Evolutionary conservation across 768 basidiomycete species (phyloP).

Genomic region (Naganishia vaughanmartiniae): DNA sequence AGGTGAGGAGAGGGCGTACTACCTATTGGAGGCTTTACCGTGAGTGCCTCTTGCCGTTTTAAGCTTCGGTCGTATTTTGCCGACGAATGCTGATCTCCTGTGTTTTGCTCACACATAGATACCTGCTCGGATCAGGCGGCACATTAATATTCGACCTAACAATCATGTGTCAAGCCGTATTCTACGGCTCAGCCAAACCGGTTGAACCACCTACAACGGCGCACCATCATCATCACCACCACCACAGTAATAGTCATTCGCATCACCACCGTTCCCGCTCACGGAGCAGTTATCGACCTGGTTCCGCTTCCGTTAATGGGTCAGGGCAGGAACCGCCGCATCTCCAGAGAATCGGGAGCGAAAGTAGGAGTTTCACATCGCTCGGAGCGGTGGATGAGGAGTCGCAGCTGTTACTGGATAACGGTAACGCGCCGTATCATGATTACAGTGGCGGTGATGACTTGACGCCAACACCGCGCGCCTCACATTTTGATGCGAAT

Average conservation of each 20-base stretch:
- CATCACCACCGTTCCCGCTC: conserved; percentile 22
- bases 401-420: conserved; percentile 5
- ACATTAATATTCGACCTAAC: conserved; percentile 90
- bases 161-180: conserved; percentile 78
- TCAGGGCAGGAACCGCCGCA: neutral
- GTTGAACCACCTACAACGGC: conserved; percentile 6
- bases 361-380: conserved; percentile 15
- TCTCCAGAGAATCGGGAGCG: conserved; percentile 5
- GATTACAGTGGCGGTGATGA: neutral
- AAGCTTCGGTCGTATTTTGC: neutral
- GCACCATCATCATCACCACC: conserved; percentile 13
- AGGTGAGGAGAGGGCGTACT: conserved; percentile 64
- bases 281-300: conserved; percentile 8
- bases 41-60: conserved; percentile 54
- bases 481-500: no score
- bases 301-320: neutral
- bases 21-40: conserved; percentile 79
- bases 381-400: conserved; percentile 17
- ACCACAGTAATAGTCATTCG: conserved; percentile 4
- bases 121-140: conserved; percentile 85
- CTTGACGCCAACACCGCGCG: neutral
- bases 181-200: conserved; percentile 59
- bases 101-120: conserved; percentile 48
- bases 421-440: neutral
- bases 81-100: neutral